These are phyloP conservation scores for Lactarius indigo DNA, from an alignment of 768 basidiomycete genomes.

Conservation along the genomic window DNA sequence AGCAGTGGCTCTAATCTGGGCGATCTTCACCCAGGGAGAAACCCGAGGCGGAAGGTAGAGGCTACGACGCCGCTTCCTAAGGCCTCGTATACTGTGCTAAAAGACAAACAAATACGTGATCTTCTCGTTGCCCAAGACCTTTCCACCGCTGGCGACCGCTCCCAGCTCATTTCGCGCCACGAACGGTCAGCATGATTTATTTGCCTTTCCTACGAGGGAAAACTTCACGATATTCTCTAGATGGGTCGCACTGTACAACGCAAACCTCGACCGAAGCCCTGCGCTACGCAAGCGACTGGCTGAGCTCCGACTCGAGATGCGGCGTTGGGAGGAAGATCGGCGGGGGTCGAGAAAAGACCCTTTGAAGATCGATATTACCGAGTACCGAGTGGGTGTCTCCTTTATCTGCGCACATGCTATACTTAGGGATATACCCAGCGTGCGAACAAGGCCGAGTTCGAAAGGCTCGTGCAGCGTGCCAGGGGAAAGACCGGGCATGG, in stretches of 20 bases:
- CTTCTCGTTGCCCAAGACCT: constrained; percentile 27
- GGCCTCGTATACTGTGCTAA: constrained; percentile 30
- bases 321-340: constrained; percentile 28
- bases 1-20: background rate
- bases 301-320: constrained; percentile 25
- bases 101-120: constrained; percentile 26
- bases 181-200: constrained; percentile 21
- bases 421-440: constrained; percentile 8
- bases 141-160: constrained; percentile 27
- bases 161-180: constrained; percentile 28
- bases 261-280: constrained; percentile 29
- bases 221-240: constrained; percentile 10
- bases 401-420: background rate
- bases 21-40: constrained; percentile 1
- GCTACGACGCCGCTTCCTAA: constrained; percentile 23
- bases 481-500: constrained; percentile 1
- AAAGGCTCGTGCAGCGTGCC: constrained; percentile 18
- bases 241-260: constrained; percentile 31
- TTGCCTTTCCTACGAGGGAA: background rate
- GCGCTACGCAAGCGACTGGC: constrained; percentile 14
- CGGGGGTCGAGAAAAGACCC: constrained; percentile 13
- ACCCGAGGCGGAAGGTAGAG: background rate
- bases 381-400: constrained; percentile 18
- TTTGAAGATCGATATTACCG: constrained; percentile 9
- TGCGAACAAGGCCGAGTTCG: constrained; percentile 25